Evolutionary conservation across 495 filamentous ascomycete species (phyloP).

Genomic region (Chaetomium tenue): DNA sequence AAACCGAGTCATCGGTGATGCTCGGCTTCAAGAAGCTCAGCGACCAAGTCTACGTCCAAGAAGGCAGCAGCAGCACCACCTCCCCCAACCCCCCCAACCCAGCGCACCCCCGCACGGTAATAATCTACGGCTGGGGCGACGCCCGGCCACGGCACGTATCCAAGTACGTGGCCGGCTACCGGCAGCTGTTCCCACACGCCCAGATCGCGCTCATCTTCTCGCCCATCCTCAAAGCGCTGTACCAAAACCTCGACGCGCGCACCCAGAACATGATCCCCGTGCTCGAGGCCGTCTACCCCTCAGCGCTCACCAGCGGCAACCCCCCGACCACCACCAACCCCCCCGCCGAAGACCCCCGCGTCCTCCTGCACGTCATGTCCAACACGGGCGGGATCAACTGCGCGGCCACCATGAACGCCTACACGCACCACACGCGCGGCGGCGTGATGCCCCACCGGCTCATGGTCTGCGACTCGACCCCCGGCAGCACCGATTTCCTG

Average conservation of each 20-base stretch:
- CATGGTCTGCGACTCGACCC: slow-evolving; percentile 53
- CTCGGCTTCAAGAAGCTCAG: slow-evolving; percentile 41
- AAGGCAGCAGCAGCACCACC: slow-evolving; percentile 13
- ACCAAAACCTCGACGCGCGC: slow-evolving; percentile 43
- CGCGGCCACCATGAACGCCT: slow-evolving; percentile 50
- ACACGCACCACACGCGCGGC: slow-evolving; percentile 34
- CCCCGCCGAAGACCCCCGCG: slow-evolving; percentile 27
- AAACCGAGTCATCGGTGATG: slow-evolving; percentile 17
- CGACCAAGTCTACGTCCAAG: slow-evolving; percentile 40
- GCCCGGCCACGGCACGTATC: slow-evolving; percentile 51
- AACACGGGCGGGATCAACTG: slow-evolving; percentile 53
- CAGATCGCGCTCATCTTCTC: slow-evolving; percentile 51
- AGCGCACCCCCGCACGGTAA: slow-evolving; percentile 38
- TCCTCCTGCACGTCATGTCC: slow-evolving; percentile 53
- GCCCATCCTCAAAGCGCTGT: slow-evolving; percentile 47
- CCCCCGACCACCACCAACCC: too few species aligned
- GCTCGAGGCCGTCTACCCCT: slow-evolving; percentile 44
- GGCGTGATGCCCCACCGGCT: slow-evolving; percentile 44
- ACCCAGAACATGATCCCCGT: slow-evolving; percentile 50
- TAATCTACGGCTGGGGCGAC: slow-evolving; percentile 58
- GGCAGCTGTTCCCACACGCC: slow-evolving; percentile 48
- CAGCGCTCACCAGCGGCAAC: not conserved
- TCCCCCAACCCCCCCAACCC: slow-evolving; percentile 8
- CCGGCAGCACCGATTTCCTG: slow-evolving; percentile 48
- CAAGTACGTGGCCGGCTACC: slow-evolving; percentile 56